Conservation (phyloP, 2,329 filamentous ascomycete genomes). For the Diaporthe humulicola region DNA sequence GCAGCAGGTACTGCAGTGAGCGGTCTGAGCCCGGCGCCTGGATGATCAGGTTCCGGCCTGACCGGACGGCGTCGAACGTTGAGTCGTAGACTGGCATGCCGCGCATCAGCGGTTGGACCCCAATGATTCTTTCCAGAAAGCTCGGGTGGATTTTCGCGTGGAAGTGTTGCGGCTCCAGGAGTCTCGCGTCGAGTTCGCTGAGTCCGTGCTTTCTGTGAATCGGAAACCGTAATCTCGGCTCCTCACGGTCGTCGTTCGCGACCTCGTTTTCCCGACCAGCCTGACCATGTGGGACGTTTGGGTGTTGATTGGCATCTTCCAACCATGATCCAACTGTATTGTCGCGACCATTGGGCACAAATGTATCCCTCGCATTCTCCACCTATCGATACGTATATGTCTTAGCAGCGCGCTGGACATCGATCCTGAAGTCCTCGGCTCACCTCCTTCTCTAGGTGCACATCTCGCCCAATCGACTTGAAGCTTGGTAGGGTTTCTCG, state of each 20-base stretch:
- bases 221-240: background rate
- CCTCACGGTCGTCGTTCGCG: too few relatives aligned
- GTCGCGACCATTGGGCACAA: too few relatives aligned
- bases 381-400: background rate
- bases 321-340: background rate
- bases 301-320: too few relatives aligned
- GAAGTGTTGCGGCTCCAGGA: background rate
- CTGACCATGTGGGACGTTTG: background rate
- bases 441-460: background rate
- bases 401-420: background rate
- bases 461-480: background rate
- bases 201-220: background rate
- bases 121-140: background rate
- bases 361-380: too few relatives aligned
- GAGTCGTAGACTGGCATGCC: conserved; percentile 1
- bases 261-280: too few relatives aligned
- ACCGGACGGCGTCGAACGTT: background rate
- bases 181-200: fast-evolving
- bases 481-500: background rate
- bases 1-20: background rate
- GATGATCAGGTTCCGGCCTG: background rate
- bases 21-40: background rate
- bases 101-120: background rate
- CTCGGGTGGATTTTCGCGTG: background rate
- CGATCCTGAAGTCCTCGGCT: background rate